Percentiles rank a stretch among this genome's conserved stretches.
These are phyloP conservation scores for Ilyonectria robusta DNA, from an alignment of 2,329 filamentous ascomycete species.

Conservation along the genomic window DNA sequence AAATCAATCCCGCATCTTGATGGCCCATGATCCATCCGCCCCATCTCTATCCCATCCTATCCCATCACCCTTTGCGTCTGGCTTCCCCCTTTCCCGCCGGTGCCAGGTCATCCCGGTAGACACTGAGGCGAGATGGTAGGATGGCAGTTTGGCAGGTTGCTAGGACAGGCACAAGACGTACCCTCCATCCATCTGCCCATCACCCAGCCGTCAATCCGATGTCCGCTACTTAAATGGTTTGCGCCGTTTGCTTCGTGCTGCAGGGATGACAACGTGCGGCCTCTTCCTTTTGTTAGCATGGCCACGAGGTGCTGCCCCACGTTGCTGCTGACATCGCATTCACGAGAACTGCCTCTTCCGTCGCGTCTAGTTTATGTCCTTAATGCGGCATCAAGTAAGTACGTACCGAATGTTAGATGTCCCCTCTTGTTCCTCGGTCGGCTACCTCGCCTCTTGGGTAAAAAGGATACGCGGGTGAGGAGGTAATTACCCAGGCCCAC, in stretches of 20 bases:
- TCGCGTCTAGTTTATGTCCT: constrained; percentile 1
- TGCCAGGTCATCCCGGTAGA: constrained; percentile 22
- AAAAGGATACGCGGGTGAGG: background rate
- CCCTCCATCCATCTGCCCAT: constrained; percentile 22
- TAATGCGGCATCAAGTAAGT: background rate
- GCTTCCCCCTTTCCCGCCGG: constrained; percentile 10
- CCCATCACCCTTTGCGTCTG: constrained; percentile 9
- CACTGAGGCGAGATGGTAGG: constrained; percentile 4
- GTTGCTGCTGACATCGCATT: constrained; percentile 2
- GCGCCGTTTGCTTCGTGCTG: constrained; percentile 5
- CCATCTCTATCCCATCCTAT: constrained; percentile 9
- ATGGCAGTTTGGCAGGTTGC: constrained; percentile 17
- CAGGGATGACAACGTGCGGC: constrained; percentile 22
- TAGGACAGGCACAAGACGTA: constrained; percentile 27
- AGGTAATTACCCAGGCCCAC: constrained; percentile 26
- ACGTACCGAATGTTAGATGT: constrained; percentile 4
- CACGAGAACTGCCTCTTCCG: constrained; percentile 11
- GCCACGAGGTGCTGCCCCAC: constrained; percentile 26
- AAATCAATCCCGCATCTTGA: constrained; percentile 22
- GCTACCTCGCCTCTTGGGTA: constrained; percentile 7
- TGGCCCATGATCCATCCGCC: constrained; percentile 10
- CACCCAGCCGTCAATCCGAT: constrained; percentile 12
- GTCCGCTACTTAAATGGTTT: background rate
- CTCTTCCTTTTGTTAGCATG: constrained; percentile 5
- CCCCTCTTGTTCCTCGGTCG: constrained; percentile 10